Evolutionary conservation across 768 basidiomycete genomes (phyloP).

Genomic region (Porpolomopsis calyptriformis): DNA sequence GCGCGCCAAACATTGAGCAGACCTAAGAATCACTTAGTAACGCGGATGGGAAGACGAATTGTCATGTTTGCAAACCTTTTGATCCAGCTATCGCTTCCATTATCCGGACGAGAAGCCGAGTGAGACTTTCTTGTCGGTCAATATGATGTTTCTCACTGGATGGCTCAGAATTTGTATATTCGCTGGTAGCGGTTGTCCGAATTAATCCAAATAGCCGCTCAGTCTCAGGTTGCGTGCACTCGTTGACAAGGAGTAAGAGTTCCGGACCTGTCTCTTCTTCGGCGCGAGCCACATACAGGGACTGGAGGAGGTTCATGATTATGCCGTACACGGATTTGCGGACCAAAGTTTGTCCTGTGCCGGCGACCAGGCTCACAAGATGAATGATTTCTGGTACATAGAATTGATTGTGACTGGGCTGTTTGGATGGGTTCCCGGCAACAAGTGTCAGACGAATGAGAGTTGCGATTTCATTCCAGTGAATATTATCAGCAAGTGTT

Average conservation of each 20-base stretch:
- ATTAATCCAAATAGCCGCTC: conserved; percentile 66
- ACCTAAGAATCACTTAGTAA: conserved; percentile 29
- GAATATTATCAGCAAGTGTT: conserved; percentile 55
- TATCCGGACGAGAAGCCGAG: conserved; percentile 49
- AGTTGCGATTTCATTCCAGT: conserved; percentile 76
- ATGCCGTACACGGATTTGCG: conserved; percentile 77
- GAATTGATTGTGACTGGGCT: conserved; percentile 56
- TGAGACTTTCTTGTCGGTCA: conserved; percentile 56
- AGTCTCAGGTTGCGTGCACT: conserved; percentile 43
- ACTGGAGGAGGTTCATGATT: conserved; percentile 72
- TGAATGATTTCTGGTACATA: conserved; percentile 80
- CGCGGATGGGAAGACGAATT: not conserved
- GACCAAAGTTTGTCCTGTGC: conserved; percentile 60
- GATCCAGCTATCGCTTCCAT: conserved; percentile 57
- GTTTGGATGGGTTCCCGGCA: conserved; percentile 56
- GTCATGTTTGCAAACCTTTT: conserved; percentile 39
- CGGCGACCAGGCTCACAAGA: conserved; percentile 66
- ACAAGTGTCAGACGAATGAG: conserved; percentile 66
- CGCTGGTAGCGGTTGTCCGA: conserved; percentile 53
- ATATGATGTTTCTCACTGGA: conserved; percentile 45
- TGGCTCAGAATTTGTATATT: conserved; percentile 51
- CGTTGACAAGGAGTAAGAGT: conserved; percentile 51
- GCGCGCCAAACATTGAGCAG: conserved; percentile 84
- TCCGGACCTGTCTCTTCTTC: conserved; percentile 54
- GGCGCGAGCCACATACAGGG: conserved; percentile 48